Base-by-base conservation (phyloP, 1,284 basidiomycete species). In the Fomitopsis pinicola region DNA sequence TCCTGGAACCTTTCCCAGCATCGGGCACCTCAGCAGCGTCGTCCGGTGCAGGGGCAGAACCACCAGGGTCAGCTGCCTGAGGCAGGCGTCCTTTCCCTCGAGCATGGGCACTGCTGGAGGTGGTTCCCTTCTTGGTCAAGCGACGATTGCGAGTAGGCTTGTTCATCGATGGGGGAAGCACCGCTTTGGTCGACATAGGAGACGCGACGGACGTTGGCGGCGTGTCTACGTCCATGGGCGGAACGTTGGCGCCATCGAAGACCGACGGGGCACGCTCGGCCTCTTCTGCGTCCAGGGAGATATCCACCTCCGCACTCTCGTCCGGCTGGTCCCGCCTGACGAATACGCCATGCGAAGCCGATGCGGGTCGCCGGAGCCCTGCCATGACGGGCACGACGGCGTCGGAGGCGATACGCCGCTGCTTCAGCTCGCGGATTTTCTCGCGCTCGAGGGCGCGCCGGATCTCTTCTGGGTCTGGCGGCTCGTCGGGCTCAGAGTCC, bases 251-350 rank as follows among this genome's bases (percentile, higher is more conserved):
- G 6, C 59, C 55, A 22, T 42, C 63, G 8, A 22, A 45, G 3
- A 44, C 42, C 3, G 54, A 55, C 17, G 28, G 52, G n/a, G 12
- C 56, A 7, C 26, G 17, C 42, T 60, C 59, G 48, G 14, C 53
- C 26, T 3, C 52, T 7, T 54, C 52, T 5, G 9, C 63, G n/a
- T 63, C 62, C 63, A 67, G 57, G 26, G 67, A 74, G 35, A 87
- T 78, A 64, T 88, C 84, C 12, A 87, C 83, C 50, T 85, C 82
- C 46, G 74, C 78, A 63, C 78, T 86, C 69, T 88, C 85, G 61
- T 88, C 86, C 42, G 79, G 82, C 3, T 80, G 67, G 66, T 88
- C 85, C 45, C 77, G 74, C 28, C 84, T 78, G 38, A 87, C 76
- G 63, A 80, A 83, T 35, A 87, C 82, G 3, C 74, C 78, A 58